Evolutionary conservation across 1,139 yeast species (phyloP).

Genomic region (Kodamaea arcana): DNA sequence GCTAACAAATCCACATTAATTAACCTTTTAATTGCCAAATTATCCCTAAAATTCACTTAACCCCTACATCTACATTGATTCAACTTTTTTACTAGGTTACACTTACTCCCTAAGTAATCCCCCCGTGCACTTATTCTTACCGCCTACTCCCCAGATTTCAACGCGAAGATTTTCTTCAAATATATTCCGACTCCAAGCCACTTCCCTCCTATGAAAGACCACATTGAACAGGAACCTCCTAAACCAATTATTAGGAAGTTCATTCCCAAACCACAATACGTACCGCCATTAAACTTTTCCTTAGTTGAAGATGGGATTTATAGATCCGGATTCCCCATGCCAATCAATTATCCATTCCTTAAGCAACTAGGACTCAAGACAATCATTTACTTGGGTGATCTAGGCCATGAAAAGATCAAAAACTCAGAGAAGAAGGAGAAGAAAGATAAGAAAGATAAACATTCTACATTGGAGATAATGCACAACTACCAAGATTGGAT

Average conservation of each 20-base stretch:
- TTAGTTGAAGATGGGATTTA: conserved; percentile 84
- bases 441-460: conserved; percentile 27
- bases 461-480: conserved; percentile 37
- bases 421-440: conserved; percentile 44
- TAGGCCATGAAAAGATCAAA: conserved; percentile 30
- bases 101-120: too few species aligned
- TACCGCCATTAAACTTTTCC: conserved; percentile 90
- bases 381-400: conserved; percentile 79
- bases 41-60: too few species aligned
- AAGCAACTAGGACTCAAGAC: conserved; percentile 69
- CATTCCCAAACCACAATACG: conserved; percentile 30
- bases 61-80: too few species aligned
- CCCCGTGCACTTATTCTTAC: too few species aligned
- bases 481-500: conserved; percentile 64
- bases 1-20: too few species aligned
- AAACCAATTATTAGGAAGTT: conserved; percentile 2
- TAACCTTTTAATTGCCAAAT: too few species aligned
- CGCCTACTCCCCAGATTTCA: not conserved
- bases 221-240: not conserved
- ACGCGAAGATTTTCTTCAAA: not conserved
- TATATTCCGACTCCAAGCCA: not conserved
- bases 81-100: too few species aligned
- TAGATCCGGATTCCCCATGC: conserved; percentile 92
- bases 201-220: not conserved
- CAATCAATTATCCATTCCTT: conserved; percentile 74